phyloP scores from a whole-genome alignment of 257 asterid genomes.

The Penstemon barbatus region DNA sequence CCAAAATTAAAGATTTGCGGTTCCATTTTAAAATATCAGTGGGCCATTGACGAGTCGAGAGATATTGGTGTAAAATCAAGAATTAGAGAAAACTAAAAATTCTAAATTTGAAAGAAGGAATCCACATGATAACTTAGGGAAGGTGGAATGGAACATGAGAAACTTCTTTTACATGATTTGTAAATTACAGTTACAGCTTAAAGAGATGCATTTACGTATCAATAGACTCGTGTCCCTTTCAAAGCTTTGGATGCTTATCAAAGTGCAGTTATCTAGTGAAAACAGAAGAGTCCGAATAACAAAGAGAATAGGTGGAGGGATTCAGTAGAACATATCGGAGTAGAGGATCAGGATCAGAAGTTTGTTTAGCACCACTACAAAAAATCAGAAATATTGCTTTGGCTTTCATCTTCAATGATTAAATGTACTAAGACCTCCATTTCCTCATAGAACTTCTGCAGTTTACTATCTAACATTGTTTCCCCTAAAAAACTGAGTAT shows the following conservation, averaged over 20 bases:
- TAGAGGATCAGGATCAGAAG: too few relatives aligned
- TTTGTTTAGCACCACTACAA: neutral
- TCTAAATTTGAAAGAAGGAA: too few relatives aligned
- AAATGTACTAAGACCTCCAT: neutral
- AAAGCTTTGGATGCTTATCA: constrained; percentile 7
- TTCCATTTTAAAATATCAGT: too few relatives aligned
- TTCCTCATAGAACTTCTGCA: constrained; percentile 13
- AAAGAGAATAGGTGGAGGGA: too few relatives aligned
- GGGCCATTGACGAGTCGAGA: too few relatives aligned
- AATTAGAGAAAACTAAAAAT: too few relatives aligned
- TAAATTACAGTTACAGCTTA: neutral
- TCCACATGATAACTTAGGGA: too few relatives aligned
- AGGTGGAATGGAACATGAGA: too few relatives aligned
- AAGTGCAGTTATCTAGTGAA: neutral
- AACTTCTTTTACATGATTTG: too few relatives aligned
- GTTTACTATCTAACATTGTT: neutral
- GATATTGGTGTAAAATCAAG: too few relatives aligned
- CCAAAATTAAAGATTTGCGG: too few relatives aligned
- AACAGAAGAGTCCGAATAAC: neutral
- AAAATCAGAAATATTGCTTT: neutral
- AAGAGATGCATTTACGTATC: constrained; percentile 3
- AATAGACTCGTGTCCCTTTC: neutral
- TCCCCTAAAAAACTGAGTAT: constrained; percentile 1
- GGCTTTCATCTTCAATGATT: neutral
- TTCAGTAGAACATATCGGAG: too few relatives aligned